Percentiles rank a stretch among this genome's conserved stretches.
Conservation (phyloP, 768 basidiomycete genomes). For the Tulasnella sp. region DNA sequence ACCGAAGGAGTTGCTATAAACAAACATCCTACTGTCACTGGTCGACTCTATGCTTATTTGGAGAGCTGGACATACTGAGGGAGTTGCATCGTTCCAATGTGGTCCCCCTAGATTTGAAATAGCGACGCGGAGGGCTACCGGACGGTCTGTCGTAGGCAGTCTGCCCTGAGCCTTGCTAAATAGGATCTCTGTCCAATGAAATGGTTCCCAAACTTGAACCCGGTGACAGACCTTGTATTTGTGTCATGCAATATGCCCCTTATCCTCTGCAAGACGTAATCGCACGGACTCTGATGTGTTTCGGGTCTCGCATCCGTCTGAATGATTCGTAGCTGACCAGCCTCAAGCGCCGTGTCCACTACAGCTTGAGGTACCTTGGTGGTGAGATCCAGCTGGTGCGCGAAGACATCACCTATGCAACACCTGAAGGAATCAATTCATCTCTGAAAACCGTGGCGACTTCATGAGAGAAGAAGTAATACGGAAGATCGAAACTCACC, state of each 20-base stretch:
- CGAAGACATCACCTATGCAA: slow-evolving; percentile 44
- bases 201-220: too few species aligned
- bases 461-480: slow-evolving; percentile 58
- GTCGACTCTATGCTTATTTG: background rate
- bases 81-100: slow-evolving; percentile 53
- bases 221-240: too few species aligned
- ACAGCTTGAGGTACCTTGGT: slow-evolving; percentile 43
- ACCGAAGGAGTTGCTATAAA: slow-evolving; percentile 52
- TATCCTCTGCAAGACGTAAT: too few species aligned
- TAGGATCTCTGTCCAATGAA: background rate
- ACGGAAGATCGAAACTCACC: slow-evolving; percentile 54
- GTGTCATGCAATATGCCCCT: too few species aligned
- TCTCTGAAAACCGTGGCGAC: slow-evolving; percentile 30
- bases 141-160: background rate
- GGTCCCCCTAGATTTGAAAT: slow-evolving; percentile 28
- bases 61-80: slow-evolving; percentile 35
- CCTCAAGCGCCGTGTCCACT: slow-evolving; percentile 34
- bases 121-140: background rate
- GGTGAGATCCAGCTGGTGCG: slow-evolving; percentile 62
- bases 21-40: background rate
- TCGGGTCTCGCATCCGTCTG: too few species aligned
- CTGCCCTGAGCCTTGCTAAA: background rate
- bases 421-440: slow-evolving; percentile 3
- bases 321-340: slow-evolving; percentile 31
- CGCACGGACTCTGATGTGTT: background rate